Evolutionary conservation across 306 rosid genomes (phyloP).

Genomic region (Lathyrus tuberosus): DNA sequence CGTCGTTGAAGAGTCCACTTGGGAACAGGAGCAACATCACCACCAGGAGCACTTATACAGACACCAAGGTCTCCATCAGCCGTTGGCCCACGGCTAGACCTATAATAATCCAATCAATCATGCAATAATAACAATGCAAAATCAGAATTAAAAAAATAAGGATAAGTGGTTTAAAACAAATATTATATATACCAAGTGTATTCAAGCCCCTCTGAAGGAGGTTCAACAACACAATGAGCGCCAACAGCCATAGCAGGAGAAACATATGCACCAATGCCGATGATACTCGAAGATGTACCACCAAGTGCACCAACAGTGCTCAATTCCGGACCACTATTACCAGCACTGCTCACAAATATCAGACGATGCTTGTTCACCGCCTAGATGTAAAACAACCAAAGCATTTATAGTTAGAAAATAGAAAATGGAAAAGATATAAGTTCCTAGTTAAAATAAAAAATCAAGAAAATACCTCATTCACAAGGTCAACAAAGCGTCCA

Average conservation of each 20-base stretch:
- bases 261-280: constrained; percentile 95
- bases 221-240: constrained; percentile 91
- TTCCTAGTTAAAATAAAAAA: constrained; percentile 33
- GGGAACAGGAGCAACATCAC: constrained; percentile 99
- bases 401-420: constrained; percentile 39
- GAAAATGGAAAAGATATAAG: constrained; percentile 26
- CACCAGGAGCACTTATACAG: constrained; percentile 95
- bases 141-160: constrained; percentile 31
- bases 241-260: constrained; percentile 99
- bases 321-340: constrained; percentile 96
- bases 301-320: constrained; percentile 99
- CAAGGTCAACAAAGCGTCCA: constrained; percentile 98
- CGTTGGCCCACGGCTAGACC: constrained; percentile 99
- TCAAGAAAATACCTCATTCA: constrained; percentile 66
- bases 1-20: constrained; percentile 98
- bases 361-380: constrained; percentile 85
- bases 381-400: constrained; percentile 51
- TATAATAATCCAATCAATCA: constrained; percentile 45
- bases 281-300: constrained; percentile 90
- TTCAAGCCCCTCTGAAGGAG: constrained; percentile 93
- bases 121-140: constrained; percentile 28
- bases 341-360: constrained; percentile 97
- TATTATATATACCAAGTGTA: constrained; percentile 82
- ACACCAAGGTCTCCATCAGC: constrained; percentile 98
- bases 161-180: constrained; percentile 29